Base-by-base conservation (phyloP, 2,329 filamentous ascomycete genomes). In the Helotiales sp. region DNA sequence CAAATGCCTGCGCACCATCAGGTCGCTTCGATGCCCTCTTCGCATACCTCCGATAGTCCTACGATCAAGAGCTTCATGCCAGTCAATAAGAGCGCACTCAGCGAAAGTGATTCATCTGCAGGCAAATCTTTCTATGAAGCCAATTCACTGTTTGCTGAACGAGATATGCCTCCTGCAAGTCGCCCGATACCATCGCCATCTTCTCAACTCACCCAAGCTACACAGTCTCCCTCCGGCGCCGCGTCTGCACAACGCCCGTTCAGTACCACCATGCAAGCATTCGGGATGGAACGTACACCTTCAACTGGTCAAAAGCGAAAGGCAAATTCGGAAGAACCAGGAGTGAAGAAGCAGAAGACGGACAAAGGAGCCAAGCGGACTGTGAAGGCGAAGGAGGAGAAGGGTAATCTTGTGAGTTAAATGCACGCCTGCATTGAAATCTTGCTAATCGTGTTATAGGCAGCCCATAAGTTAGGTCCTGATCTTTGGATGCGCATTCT, bases 401-500 rank as follows among this genome's bases (percentile, higher is more conserved):
- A 63, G 34, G 46, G 59, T 29, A 54, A 62, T 49, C 48, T 50
- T 31, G 66, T 66, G 60, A 64, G 59, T 65, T 6, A 55, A 40
- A 6, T 7, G 25, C 31, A 15, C 17, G 6, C 8, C 17, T 3
- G 7, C 19, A 27, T 7, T 29, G 12, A n/a, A 9, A 25, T 2
- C 5, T 50, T 27, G 40, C 59, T 66, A 58, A 66, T 49, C 2
- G 49, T 15, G 15, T n/a, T 34, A 30, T 40, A 61, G 54, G 57
- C 52, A 56, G 57, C 60, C 54, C 34, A 63, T 22, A 55, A 42
- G 25, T 15, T 59, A 10, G 38, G 38, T 7, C 8, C 25, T 10
- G 60, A 64, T 34, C 55, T 70, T n/a, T 69, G 63, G 62, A 66
- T 70, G 62, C 60, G 64, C 2, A 67, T 71, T 25, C 58, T 71